phyloP scores from a whole-genome alignment of 768 basidiomycete genomes.

The Lentinula aciculospora region DNA sequence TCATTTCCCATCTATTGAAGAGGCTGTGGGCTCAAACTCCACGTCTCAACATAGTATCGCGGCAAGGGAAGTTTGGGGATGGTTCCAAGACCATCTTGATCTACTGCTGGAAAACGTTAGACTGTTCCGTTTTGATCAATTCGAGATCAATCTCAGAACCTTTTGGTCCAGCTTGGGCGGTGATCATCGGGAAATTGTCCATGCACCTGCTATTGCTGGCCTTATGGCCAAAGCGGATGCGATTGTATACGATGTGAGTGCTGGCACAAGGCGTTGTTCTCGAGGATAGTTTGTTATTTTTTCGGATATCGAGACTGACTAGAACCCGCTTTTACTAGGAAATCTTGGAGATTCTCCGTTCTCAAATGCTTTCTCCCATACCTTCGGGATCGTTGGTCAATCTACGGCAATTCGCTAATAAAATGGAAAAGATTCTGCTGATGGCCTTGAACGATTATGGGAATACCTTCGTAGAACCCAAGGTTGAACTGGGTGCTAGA shows the following conservation, averaged over 20 bases:
- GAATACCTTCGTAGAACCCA: constrained; percentile 86
- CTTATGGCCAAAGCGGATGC: constrained; percentile 89
- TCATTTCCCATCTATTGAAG: constrained; percentile 82
- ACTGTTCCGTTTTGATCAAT: constrained; percentile 80
- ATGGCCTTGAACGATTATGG: constrained; percentile 78
- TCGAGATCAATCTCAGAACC: constrained; percentile 78
- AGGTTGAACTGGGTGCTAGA: constrained; percentile 85
- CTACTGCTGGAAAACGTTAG: constrained; percentile 73
- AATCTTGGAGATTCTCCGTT: constrained; percentile 80
- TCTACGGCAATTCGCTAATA: constrained; percentile 77
- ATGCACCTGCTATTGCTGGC: constrained; percentile 83
- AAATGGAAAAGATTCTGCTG: constrained; percentile 88
- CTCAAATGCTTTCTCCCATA: constrained; percentile 79
- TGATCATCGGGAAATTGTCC: constrained; percentile 80
- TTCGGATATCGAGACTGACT: constrained; percentile 13
- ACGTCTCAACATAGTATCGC: constrained; percentile 73
- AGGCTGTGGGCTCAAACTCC: constrained; percentile 71
- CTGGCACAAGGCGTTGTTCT: neutral
- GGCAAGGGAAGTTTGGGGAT: constrained; percentile 84
- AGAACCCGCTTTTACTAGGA: constrained; percentile 46
- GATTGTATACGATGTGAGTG: constrained; percentile 84
- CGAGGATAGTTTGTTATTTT: neutral
- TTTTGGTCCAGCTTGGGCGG: constrained; percentile 80
- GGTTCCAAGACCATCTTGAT: constrained; percentile 91
- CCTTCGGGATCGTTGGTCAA: constrained; percentile 60